These are phyloP conservation scores for Chamaecrista fasciculata DNA, from an alignment of 306 rosid genomes.

Conservation along the genomic window DNA sequence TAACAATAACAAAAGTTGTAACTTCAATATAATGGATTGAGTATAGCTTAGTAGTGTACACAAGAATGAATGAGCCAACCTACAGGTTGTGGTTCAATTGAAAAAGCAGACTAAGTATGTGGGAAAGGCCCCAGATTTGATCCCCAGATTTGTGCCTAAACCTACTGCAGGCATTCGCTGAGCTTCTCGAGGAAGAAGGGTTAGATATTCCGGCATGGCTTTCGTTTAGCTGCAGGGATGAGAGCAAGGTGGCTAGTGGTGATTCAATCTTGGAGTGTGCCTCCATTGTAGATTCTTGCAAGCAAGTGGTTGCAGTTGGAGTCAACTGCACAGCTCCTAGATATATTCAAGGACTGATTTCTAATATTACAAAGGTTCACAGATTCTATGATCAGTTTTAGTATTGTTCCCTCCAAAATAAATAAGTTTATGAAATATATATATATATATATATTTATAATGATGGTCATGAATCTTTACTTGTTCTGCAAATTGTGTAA, in stretches of 20 bases:
- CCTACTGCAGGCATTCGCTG: constrained; percentile 69
- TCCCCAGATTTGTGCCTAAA: constrained; percentile 9
- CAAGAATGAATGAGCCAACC: not conserved
- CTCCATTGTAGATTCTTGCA: constrained; percentile 66
- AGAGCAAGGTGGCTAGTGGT: constrained; percentile 63
- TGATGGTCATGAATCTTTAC: not conserved
- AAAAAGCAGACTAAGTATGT: no score
- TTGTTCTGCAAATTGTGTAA: not conserved
- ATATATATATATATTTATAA: no score
- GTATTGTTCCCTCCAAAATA: not conserved
- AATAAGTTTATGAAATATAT: not conserved
- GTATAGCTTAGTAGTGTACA: no score
- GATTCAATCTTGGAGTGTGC: constrained; percentile 77
- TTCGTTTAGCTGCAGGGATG: constrained; percentile 78
- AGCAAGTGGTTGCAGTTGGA: constrained; percentile 70
- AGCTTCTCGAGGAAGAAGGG: constrained; percentile 73
- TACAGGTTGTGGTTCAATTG: no score
- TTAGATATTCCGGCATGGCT: constrained; percentile 83
- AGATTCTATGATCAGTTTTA: not conserved
- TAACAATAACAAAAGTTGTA: no score
- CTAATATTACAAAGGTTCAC: constrained; percentile 53
- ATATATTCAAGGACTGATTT: constrained; percentile 65
- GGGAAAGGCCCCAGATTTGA: no score
- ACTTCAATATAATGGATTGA: no score
- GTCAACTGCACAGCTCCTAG: constrained; percentile 92